Conservation (phyloP, 352 stramenopile species). For the Phytopythium cucurbitacearum region DNA sequence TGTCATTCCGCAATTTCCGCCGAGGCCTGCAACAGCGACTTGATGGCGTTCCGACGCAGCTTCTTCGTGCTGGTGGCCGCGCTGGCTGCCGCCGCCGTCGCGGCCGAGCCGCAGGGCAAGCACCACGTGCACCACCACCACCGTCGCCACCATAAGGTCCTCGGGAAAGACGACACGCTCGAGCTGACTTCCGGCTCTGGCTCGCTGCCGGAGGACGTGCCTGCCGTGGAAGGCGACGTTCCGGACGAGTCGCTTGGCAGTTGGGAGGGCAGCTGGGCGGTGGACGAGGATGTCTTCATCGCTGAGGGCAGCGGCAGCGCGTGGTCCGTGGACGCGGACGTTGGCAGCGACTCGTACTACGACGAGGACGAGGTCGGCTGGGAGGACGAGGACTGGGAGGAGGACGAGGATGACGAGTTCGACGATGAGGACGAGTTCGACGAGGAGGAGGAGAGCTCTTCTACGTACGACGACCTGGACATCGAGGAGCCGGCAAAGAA, state of each 20-base stretch:
- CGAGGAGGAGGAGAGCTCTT: constrained; percentile 20
- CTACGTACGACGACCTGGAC: constrained; percentile 13
- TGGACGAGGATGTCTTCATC: not conserved
- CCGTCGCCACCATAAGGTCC: constrained; percentile 7
- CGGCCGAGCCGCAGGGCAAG: constrained; percentile 11
- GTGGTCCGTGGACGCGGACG: constrained; percentile 4
- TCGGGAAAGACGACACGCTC: not conserved
- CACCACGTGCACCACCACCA: constrained; percentile 17
- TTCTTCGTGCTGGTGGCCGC: constrained; percentile 26
- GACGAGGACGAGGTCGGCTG: constrained; percentile 17
- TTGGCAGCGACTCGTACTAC: constrained; percentile 14
- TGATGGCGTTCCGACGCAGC: constrained; percentile 21
- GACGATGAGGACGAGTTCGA: constrained; percentile 22
- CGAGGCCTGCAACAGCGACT: not conserved
- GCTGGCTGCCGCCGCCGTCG: constrained; percentile 14
- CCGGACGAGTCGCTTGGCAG: constrained; percentile 2
- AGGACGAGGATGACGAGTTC: constrained; percentile 12
- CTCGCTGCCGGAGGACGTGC: not conserved
- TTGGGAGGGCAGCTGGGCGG: constrained; percentile 1
- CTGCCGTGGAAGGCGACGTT: too few relatives aligned
- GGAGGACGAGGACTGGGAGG: constrained; percentile 10
- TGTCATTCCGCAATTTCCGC: constrained; percentile 22
- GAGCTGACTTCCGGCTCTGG: not conserved
- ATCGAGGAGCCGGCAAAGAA: constrained; percentile 10
- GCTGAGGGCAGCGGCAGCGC: constrained; percentile 13